A percentile compares a stretch with the other conserved stretches of the same genome.
Conservation (phyloP, 345 rosid genomes). For the Raphanus sativus region DNA sequence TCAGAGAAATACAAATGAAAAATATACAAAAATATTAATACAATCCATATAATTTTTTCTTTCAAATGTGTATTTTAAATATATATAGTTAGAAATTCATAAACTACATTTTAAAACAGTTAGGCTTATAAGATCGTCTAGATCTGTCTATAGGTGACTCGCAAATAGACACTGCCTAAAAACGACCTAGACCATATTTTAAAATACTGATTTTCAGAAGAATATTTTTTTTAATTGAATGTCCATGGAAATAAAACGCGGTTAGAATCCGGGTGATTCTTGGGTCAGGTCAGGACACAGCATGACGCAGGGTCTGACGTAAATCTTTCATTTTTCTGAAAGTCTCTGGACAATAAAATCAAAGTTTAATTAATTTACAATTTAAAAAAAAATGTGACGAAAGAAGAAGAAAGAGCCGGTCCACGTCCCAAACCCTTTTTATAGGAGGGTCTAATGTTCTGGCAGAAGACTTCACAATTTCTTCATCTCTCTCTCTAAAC, state of each 20-base stretch:
- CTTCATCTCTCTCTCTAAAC: constrained; percentile 41
- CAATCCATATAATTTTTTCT: neutral
- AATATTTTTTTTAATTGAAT: neutral
- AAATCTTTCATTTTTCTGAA: neutral
- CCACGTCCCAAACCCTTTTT: constrained; percentile 72
- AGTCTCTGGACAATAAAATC: constrained; percentile 18
- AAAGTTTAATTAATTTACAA: neutral
- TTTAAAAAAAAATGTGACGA: neutral
- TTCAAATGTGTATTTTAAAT: neutral
- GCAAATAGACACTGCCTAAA: no score
- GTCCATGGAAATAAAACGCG: constrained; percentile 4
- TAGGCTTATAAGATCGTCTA: neutral
- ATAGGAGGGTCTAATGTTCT: constrained; percentile 67
- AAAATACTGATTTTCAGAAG: neutral
- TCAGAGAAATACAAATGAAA: neutral
- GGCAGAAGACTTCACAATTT: constrained; percentile 73
- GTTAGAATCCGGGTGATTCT: neutral
- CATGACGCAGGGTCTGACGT: constrained; percentile 75
- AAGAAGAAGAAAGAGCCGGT: constrained; percentile 31
- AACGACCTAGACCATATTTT: neutral
- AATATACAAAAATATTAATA: neutral
- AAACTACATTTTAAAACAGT: no score
- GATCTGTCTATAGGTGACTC: neutral
- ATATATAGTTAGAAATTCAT: no score
- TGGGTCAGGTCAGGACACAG: neutral